A percentile compares a stretch with the other conserved stretches of the same genome.
Conservation (phyloP, 768 basidiomycete species). For the Paxillus ammoniavirescens region DNA sequence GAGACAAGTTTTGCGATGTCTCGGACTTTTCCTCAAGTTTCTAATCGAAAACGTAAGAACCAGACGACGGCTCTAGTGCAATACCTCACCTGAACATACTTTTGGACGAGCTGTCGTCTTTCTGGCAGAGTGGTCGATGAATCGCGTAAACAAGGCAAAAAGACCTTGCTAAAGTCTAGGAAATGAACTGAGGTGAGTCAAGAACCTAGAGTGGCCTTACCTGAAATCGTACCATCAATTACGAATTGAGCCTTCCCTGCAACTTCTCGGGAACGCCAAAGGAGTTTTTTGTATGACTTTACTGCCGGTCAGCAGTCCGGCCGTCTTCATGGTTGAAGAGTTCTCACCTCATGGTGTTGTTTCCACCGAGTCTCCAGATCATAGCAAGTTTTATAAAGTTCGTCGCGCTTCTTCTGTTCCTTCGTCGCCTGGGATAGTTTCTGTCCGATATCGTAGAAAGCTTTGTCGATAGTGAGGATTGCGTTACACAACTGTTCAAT, state of each 20-base stretch:
- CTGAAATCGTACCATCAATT: conserved; percentile 11
- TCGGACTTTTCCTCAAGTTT: conserved; percentile 10
- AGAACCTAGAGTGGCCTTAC: rapidly evolving
- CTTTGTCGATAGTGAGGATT: conserved; percentile 14
- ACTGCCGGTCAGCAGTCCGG: background rate
- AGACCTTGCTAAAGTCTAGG: conserved; percentile 16
- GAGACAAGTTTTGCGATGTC: conserved; percentile 17
- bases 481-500: conserved; percentile 15
- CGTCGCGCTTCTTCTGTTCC: conserved; percentile 8
- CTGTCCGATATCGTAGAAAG: conserved; percentile 14
- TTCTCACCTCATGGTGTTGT: conserved; percentile 10
- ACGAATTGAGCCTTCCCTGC: conserved; percentile 16
- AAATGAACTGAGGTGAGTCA: background rate
- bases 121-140: background rate
- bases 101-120: conserved; percentile 15
- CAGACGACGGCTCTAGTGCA: background rate
- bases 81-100: conserved; percentile 11
- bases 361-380: conserved; percentile 14
- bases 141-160: conserved; percentile 16
- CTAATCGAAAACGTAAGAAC: conserved; percentile 5
- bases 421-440: conserved; percentile 6
- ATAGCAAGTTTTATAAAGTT: conserved; percentile 10
- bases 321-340: background rate
- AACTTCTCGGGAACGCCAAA: conserved; percentile 22
- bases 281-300: conserved; percentile 14